Base-by-base conservation (phyloP, 2,329 filamentous ascomycete genomes). In the Pseudopithomyces chartarum region DNA sequence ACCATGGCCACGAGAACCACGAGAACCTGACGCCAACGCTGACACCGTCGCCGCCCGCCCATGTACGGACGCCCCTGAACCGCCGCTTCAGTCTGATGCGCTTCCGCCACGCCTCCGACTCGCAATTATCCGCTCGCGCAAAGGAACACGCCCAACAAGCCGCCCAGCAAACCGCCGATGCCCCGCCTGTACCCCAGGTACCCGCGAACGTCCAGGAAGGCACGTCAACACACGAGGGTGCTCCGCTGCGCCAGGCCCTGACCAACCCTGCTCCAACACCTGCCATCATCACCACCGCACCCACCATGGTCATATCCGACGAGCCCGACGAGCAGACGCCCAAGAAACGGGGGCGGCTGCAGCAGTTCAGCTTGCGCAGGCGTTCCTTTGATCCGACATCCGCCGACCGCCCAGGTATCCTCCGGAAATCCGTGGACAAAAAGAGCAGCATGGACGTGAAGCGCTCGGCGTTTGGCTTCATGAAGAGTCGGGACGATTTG, bases 21-120 rank as follows among this genome's bases (percentile, higher is more conserved):
- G 60, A 66, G 50, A 60, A 63, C 52, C 67, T 58, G 10, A 63
- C 63, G 36, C 64, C 73, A 43, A 69, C 73, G 53, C 67, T 58
- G 10, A 63, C 63, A 33, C 64, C 73, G 43, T 69, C 73, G 53
- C 68, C 74, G 45, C 67, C 68, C 39, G 56, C 72, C 33, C 73
- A 75, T 57, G 65, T 73, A 40, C 66, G 70, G 63, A 70, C 72
- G 45, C 71, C 76, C 55, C 75, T 69, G 62, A 77, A 77, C 57
- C 78, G 83, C 63, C 80, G 85, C 55, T 87, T 88, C 74, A 87
- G 83, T 68, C 76, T 96, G 76, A 81, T 97, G 78, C 88, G 89
- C 70, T 92, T 95, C 74, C 90, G 92, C 69, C 93, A 97, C 84
- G 93, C 92, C 59, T 97, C 93, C 8, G 94, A 98, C 78, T 90